Base-by-base conservation (phyloP, 192 early-diverging fungal species). In the Nowakowskiella sp. region DNA sequence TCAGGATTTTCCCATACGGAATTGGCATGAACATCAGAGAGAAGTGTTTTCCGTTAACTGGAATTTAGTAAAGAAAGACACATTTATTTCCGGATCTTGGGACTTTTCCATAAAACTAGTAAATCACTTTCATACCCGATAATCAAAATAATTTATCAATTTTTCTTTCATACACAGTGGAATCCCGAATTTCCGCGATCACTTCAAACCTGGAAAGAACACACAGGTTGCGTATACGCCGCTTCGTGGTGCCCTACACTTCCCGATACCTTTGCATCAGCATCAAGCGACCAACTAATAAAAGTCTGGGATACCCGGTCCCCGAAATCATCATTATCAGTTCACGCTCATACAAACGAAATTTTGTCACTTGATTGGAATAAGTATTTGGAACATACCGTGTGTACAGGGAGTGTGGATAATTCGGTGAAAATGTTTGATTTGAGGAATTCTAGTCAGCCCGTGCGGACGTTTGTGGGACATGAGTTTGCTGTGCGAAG, bases 291-390 rank as follows among this genome's bases (percentile, higher is more conserved):
- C 72, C 80, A 84, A 9, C 85, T 86, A 0, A 60, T 92, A 29
- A 92, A 92, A 62, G 64, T 97, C 22, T 99, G 96, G 96, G 93
- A 95, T 57, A 59, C 67, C 31, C 85, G 89, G 33, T 61, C 70
- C 6, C 90, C 88, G 1, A 57, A 68, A 33, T 70, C 66, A 13
- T 34, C 58, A 2, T 50, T 48, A 22, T 69, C 78, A 2, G 54
- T 79, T 27, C 56, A 49, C 29, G 92, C 91, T 19, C 96, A 99
- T 63, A 63, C 65, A 24, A 83, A 85, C 50, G 92, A 99, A 66
- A 76, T 92, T 4, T 70, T 99, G 13, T 85, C 91, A 4, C 55
- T 95, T 47, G 96, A 99, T 55, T 99, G 94, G 94, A 94, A 94
- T 68, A 99, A 99, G 65, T 99, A 99, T 64, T 72, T 82, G 30